Evolutionary conservation across 2,329 filamentous ascomycete species (phyloP).

Genomic region (Zymoseptoria pseudotritici): DNA sequence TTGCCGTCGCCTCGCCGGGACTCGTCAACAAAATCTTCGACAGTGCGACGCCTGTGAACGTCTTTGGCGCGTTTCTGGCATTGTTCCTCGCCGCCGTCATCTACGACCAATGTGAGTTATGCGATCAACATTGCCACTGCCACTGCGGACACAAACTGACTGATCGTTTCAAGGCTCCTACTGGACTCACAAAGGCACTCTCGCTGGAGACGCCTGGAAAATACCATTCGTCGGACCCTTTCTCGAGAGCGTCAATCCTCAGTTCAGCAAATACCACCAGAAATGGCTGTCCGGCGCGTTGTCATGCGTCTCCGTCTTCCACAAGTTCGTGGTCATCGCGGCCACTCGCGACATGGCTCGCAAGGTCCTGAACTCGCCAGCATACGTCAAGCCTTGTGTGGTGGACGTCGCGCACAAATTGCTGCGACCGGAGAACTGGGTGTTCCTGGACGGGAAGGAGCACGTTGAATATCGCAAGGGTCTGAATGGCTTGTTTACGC

Average conservation of each 20-base stretch:
- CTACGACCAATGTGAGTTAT: conserved; percentile 79
- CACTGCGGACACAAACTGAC: conserved; percentile 11
- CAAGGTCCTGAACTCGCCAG: conserved; percentile 92
- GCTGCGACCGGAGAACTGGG: conserved; percentile 86
- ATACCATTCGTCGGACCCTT: conserved; percentile 73
- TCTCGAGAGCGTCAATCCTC: conserved; percentile 81
- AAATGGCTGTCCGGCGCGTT: conserved; percentile 90
- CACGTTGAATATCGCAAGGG: conserved; percentile 98
- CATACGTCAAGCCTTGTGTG: conserved; percentile 89
- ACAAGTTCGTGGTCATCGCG: conserved; percentile 99
- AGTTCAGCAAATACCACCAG: conserved; percentile 80
- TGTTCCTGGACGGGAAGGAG: conserved; percentile 89
- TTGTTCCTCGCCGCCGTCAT: conserved; percentile 63
- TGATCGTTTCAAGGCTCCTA: conserved; percentile 35
- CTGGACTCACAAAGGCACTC: conserved; percentile 39
- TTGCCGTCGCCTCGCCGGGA: conserved; percentile 50
- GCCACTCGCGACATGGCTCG: conserved; percentile 90
- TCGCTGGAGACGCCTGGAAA: conserved; percentile 42
- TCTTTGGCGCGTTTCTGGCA: conserved; percentile 62
- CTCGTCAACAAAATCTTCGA: conserved; percentile 50
- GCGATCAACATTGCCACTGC: conserved; percentile 9
- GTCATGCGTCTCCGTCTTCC: conserved; percentile 97
- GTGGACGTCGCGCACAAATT: conserved; percentile 93
- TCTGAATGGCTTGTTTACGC: conserved; percentile 88
- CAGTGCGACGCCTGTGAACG: conserved; percentile 42